These are phyloP conservation scores for Talaromyces proteolyticus DNA, from an alignment of 495 filamentous ascomycete genomes.

Conservation along the genomic window DNA sequence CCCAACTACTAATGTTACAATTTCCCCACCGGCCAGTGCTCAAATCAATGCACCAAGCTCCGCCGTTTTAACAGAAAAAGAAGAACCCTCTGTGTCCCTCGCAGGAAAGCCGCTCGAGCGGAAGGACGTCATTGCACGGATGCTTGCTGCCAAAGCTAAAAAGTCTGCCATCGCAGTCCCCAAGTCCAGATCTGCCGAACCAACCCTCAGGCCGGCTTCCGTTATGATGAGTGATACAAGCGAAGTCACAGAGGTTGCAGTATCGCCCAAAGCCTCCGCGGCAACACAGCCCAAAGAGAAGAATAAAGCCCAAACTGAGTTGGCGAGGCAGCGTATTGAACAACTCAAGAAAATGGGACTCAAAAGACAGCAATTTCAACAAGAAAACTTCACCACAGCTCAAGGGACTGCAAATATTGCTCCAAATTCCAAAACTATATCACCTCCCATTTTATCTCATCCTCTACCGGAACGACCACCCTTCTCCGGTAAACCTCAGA, in stretches of 20 bases:
- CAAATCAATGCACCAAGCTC: too few relatives aligned
- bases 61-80: too few relatives aligned
- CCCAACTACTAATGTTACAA: too few relatives aligned
- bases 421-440: neutral
- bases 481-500: too few relatives aligned
- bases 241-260: constrained; percentile 16
- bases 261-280: constrained; percentile 11
- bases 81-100: neutral
- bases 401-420: neutral
- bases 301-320: constrained; percentile 50
- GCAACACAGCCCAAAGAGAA: constrained; percentile 34
- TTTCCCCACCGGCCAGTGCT: too few relatives aligned
- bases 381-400: neutral
- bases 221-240: neutral
- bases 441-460: constrained; percentile 20
- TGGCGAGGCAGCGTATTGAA: constrained; percentile 46
- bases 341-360: constrained; percentile 40
- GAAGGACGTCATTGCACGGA: constrained; percentile 69
- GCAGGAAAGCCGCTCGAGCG: constrained; percentile 54
- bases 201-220: constrained; percentile 19
- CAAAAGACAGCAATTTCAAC: constrained; percentile 22
- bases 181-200: constrained; percentile 12
- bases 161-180: constrained; percentile 7
- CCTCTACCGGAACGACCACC: constrained; percentile 40
- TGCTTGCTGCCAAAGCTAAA: constrained; percentile 55